Conservation (phyloP, 148 eudicot species). For the Simmondsia chinensis region DNA sequence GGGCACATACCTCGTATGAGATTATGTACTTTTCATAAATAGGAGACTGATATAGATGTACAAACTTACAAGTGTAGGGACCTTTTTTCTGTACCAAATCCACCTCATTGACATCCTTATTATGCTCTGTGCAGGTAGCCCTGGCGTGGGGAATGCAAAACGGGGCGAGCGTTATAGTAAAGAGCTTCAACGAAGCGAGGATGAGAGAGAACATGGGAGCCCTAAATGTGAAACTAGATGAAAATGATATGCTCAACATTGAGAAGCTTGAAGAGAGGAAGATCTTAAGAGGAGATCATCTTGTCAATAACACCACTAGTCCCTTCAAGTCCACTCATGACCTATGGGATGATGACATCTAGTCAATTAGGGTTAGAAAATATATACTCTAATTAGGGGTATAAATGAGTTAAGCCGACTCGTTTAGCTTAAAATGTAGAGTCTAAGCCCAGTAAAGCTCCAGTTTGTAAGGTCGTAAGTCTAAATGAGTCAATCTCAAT, state of each 20-base stretch:
- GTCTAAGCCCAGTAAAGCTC: no score
- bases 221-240: conserved; percentile 33
- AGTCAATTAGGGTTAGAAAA: no score
- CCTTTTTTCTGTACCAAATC: no score
- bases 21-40: no score
- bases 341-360: conserved; percentile 54
- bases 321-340: conserved; percentile 44
- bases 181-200: conserved; percentile 43
- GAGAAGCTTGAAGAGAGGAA: conserved; percentile 37
- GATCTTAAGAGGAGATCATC: conserved; percentile 44
- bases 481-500: no score
- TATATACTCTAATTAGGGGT: no score
- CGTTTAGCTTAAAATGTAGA: no score
- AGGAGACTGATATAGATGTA: no score
- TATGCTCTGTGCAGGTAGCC: conserved; percentile 30
- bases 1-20: no score
- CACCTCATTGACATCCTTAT: background rate
- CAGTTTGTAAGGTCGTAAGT: no score
- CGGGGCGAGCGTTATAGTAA: conserved; percentile 43
- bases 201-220: conserved; percentile 43
- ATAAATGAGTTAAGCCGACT: no score
- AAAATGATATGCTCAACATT: conserved; percentile 28
- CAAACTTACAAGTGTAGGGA: no score
- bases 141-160: conserved; percentile 51
- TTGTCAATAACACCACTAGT: conserved; percentile 37